These are phyloP conservation scores for Yamadazyma taylorii DNA, from an alignment of 1,139 yeast genomes.

Conservation along the genomic window DNA sequence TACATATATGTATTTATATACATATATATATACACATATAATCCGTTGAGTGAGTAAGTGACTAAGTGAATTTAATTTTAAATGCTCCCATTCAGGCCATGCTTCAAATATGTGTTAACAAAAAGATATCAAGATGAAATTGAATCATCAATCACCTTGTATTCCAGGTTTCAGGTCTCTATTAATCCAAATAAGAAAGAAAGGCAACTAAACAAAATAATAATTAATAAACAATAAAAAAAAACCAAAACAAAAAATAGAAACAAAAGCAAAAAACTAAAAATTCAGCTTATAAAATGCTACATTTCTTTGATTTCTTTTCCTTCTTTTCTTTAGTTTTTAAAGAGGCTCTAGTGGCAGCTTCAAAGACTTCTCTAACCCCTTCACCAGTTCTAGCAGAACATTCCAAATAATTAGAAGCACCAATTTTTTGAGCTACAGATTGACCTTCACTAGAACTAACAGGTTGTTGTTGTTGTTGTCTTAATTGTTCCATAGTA, in stretches of 20 bases:
- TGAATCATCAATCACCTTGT: too few species aligned
- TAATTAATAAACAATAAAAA: too few species aligned
- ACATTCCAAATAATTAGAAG: constrained; percentile 84
- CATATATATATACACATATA: too few species aligned
- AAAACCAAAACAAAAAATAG: too few species aligned
- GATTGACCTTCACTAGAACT: constrained; percentile 77
- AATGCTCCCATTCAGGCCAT: neutral
- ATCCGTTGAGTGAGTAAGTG: too few species aligned
- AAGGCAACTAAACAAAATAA: neutral
- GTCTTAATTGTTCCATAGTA: constrained; percentile 73
- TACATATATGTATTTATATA: too few species aligned
- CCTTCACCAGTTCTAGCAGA: constrained; percentile 91
- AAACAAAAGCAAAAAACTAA: too few species aligned
- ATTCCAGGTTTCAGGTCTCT: neutral
- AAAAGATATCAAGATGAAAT: too few species aligned
- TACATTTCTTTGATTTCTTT: constrained; percentile 58
- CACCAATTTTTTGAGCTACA: constrained; percentile 86
- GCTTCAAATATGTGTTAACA: neutral
- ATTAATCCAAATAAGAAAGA: neutral
- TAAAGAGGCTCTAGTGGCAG: constrained; percentile 87
- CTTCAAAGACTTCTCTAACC: constrained; percentile 87
- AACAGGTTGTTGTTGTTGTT: constrained; percentile 76
- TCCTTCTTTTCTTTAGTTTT: constrained; percentile 61
- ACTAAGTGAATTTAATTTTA: too few species aligned
- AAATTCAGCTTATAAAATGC: constrained; percentile 55